Evolutionary conservation across 441 rosid genomes (phyloP).

Genomic region (Corymbia citriodora): DNA sequence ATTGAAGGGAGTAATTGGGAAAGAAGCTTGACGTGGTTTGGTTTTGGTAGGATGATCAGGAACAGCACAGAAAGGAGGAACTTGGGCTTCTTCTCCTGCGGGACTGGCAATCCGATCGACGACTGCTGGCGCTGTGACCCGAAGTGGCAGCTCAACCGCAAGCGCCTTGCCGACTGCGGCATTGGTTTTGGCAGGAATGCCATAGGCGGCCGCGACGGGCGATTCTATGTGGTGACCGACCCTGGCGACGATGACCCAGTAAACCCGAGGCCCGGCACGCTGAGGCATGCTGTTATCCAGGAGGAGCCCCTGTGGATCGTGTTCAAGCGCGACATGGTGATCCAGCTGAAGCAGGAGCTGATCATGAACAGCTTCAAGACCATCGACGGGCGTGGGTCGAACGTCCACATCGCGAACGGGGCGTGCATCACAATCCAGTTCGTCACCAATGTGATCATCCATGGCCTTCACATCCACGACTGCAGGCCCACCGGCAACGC

Average conservation of each 20-base stretch:
- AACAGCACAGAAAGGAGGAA: constrained; percentile 82
- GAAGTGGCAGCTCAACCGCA: constrained; percentile 84
- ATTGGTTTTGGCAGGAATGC: constrained; percentile 95
- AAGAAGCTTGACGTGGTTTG: neutral
- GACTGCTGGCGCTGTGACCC: constrained; percentile 95
- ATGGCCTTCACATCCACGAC: constrained; percentile 85
- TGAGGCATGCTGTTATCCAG: constrained; percentile 92
- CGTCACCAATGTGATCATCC: constrained; percentile 81
- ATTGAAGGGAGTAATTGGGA: neutral
- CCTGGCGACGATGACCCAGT: constrained; percentile 73
- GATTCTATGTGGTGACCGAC: constrained; percentile 80
- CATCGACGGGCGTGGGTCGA: constrained; percentile 83
- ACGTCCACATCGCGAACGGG: constrained; percentile 89
- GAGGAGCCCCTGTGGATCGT: constrained; percentile 83
- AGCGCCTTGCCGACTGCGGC: constrained; percentile 85
- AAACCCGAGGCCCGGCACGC: constrained; percentile 85
- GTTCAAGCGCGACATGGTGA: constrained; percentile 92
- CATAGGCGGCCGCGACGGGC: constrained; percentile 88
- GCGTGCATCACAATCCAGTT: constrained; percentile 83
- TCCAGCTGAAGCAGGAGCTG: constrained; percentile 75
- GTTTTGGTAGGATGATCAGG: constrained; percentile 49
- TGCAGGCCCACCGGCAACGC: constrained; percentile 92
- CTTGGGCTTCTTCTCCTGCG: constrained; percentile 80
- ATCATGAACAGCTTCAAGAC: constrained; percentile 90
- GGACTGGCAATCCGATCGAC: constrained; percentile 88